Conservation (phyloP, 352 stramenopile species). For the Albugo laibachii region DNA sequence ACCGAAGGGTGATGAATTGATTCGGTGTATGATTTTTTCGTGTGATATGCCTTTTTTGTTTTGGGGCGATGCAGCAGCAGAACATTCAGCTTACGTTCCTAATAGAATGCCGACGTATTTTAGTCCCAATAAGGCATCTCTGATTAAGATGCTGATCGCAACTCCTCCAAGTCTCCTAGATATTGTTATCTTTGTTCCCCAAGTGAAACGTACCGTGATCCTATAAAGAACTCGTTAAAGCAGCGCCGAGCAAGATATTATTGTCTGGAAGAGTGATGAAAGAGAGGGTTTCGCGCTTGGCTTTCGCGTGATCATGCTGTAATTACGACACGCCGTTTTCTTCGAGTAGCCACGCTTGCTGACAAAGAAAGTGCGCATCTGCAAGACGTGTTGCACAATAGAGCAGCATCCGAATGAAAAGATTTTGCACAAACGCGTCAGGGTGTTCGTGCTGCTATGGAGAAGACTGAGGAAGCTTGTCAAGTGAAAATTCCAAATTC, state of each 20-base stretch:
- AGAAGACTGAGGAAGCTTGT: too few relatives aligned
- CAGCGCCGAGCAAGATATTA: neutral
- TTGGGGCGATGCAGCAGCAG: neutral
- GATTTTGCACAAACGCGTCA: too few relatives aligned
- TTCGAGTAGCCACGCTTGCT: too few relatives aligned
- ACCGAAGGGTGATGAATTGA: neutral
- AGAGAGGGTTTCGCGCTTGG: neutral
- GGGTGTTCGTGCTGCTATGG: too few relatives aligned
- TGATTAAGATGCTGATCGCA: constrained; percentile 2
- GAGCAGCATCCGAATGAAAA: too few relatives aligned
- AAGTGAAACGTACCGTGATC: neutral
- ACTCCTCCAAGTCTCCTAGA: neutral
- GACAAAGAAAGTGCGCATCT: too few relatives aligned
- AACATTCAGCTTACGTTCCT: neutral
- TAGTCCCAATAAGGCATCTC: neutral
- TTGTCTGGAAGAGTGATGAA: neutral
- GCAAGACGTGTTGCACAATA: too few relatives aligned
- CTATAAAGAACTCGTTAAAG: neutral
- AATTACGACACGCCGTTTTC: neutral
- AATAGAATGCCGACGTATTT: neutral
- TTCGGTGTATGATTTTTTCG: constrained; percentile 5
- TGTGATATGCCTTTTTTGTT: constrained; percentile 10
- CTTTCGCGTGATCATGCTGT: neutral
- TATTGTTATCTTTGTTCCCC: constrained; percentile 3
- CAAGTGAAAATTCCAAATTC: too few relatives aligned